Base-by-base conservation (phyloP, 2,329 filamentous ascomycete genomes). In the Trichoderma hamatum region DNA sequence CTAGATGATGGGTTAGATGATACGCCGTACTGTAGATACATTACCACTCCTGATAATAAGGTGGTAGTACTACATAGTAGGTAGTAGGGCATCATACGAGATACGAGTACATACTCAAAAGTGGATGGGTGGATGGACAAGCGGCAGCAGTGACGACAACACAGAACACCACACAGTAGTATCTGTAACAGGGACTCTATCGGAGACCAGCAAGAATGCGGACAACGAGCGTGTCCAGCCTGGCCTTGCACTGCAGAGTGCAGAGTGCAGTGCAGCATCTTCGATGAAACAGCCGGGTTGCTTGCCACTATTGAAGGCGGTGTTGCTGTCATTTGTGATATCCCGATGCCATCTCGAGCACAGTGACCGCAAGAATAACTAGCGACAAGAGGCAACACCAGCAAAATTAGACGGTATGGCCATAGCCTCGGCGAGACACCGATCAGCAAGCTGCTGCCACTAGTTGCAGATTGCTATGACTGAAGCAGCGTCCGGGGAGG, bases 291-390 rank as follows among this genome's bases (percentile, higher is more conserved):
- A 66, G 21, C 63, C 63, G 11, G 39, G 52, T n/a, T 58, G 61
- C 19, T 49, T 43, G 51, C 39, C 63, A 34, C 61, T 55, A 55
- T 52, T 54, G 49, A 64, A 55, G 60, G 67, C 67, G 67, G 67
- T 69, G 67, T 56, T 69, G 67, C n/a, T 63, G 54, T 69, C 67
- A 69, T 69, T 64, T 63, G 52, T 63, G 67, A 69, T 69, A 69
- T 51, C 51, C 56, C 43, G 55, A 60, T 67, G 55, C 24, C 43
- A 61, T 60, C 63, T 66, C 14, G 16, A 26, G 24, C 14, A 11
- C 55, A 61, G 65, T 67, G 65, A 67, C 65, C 67, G 67, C 67
- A 63, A 69, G 60, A 69, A 69, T 64, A 55, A 56, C 67, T 64
- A 64, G 59, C 46, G 67, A 65, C 5, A 28, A 60, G 16, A 54